Evolutionary conservation across 495 filamentous ascomycete species (phyloP).

Genomic region (Hypoxylon crocopeplum): DNA sequence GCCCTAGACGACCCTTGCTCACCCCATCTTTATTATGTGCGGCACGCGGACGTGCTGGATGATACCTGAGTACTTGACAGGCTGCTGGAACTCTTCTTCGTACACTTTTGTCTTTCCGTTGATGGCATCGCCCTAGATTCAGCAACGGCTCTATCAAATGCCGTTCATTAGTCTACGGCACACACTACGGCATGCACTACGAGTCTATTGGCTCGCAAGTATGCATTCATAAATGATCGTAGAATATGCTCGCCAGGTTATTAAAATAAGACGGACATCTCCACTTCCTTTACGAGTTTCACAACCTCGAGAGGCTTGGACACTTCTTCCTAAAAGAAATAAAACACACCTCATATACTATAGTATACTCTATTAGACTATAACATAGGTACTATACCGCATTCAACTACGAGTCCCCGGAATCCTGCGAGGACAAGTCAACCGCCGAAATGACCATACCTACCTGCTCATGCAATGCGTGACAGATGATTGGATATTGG

Average conservation of each 20-base stretch:
- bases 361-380: slow-evolving; percentile 12
- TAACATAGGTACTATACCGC: slow-evolving; percentile 1
- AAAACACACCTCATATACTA: slow-evolving; percentile 1
- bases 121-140: too few relatives aligned
- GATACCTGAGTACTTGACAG: too few relatives aligned
- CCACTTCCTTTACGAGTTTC: slow-evolving; percentile 3
- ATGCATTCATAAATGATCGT: too few relatives aligned
- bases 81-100: too few relatives aligned
- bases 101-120: too few relatives aligned
- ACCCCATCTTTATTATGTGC: slow-evolving; percentile 15
- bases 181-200: too few relatives aligned
- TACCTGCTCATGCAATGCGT: slow-evolving; percentile 20
- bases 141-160: too few relatives aligned
- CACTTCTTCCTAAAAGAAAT: slow-evolving; percentile 1
- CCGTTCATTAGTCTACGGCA: too few relatives aligned
- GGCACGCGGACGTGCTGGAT: slow-evolving; percentile 9
- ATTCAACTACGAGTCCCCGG: slow-evolving; percentile 2
- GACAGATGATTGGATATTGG: slow-evolving; percentile 18
- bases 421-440: slow-evolving; percentile 12
- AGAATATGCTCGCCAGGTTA: too few relatives aligned
- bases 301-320: not conserved
- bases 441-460: slow-evolving; percentile 30
- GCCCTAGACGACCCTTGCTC: not conserved
- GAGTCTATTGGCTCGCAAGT: too few relatives aligned
- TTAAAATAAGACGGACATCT: not conserved